Percentiles rank a stretch among this genome's conserved stretches.
phyloP scores from a whole-genome alignment of 805 yeast species.

The Saccharomycopsis babjevae region DNA sequence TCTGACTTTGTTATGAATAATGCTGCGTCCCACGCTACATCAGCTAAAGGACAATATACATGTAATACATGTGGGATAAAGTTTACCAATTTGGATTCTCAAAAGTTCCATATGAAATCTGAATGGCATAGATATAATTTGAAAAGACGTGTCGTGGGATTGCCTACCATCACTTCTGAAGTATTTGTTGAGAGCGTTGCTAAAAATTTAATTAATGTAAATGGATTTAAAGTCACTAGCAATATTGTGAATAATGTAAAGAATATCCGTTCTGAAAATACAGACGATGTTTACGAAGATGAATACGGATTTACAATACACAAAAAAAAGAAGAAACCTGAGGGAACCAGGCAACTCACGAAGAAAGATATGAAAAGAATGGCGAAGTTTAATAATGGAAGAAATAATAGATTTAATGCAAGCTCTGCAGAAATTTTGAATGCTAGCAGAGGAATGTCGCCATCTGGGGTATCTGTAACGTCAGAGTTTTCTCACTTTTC shows the following conservation, averaged over 20 bases:
- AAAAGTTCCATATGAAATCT: constrained; percentile 89
- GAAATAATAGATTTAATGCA: background rate
- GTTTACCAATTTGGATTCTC: constrained; percentile 74
- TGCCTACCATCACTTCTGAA: constrained; percentile 64
- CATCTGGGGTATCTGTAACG: constrained; percentile 38
- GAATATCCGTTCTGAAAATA: background rate
- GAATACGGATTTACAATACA: constrained; percentile 43
- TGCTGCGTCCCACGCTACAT: background rate
- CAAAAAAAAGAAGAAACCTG: constrained; percentile 23
- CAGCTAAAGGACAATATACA: constrained; percentile 30
- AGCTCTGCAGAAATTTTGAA: background rate
- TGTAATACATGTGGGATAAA: constrained; percentile 85
- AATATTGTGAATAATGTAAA: constrained; percentile 7
- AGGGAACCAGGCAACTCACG: constrained; percentile 27
- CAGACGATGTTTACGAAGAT: constrained; percentile 28
- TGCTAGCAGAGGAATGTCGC: constrained; percentile 25
- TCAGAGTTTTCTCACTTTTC: constrained; percentile 51
- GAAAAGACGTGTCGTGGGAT: constrained; percentile 80
- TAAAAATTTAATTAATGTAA: background rate
- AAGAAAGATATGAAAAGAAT: constrained; percentile 30
- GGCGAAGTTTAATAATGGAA: constrained; percentile 4
- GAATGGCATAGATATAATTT: constrained; percentile 98
- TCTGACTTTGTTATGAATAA: background rate
- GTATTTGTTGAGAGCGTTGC: constrained; percentile 47
- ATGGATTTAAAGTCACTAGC: background rate